These are phyloP conservation scores for Aspergillus funiculosus DNA, from an alignment of 495 filamentous ascomycete species.

Conservation along the genomic window DNA sequence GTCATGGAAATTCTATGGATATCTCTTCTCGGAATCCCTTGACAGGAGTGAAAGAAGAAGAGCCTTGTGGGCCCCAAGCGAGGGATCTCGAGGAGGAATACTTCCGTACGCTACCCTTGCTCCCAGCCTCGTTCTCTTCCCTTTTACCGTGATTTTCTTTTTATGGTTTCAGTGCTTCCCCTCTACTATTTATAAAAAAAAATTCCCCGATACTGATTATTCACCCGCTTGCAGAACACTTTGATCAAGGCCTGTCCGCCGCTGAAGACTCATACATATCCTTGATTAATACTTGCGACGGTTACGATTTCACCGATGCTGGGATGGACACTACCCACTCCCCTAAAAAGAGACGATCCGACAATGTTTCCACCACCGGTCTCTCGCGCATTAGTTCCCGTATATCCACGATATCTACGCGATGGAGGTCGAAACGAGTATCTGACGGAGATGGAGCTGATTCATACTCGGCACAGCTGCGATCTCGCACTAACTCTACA, in stretches of 20 bases:
- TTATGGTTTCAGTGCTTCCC: constrained; percentile 1
- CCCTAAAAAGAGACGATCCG: constrained; percentile 58
- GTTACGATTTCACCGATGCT: constrained; percentile 57
- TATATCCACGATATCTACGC: constrained; percentile 67
- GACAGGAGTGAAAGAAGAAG: constrained; percentile 52
- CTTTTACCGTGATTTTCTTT: constrained; percentile 1
- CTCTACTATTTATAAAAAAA: constrained; percentile 10
- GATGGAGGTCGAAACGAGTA: constrained; percentile 53
- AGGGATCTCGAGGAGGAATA: constrained; percentile 42
- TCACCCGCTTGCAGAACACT: constrained; percentile 27
- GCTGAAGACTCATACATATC: constrained; percentile 33
- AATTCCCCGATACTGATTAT: constrained; percentile 9
- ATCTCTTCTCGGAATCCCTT: constrained; percentile 42
- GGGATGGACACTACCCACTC: constrained; percentile 52
- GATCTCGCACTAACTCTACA: constrained; percentile 54
- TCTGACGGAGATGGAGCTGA: constrained; percentile 43
- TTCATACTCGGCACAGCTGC: constrained; percentile 31
- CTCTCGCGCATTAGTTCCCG: constrained; percentile 62
- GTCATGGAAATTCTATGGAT: constrained; percentile 48
- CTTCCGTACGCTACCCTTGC: constrained; percentile 36
- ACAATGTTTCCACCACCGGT: constrained; percentile 58
- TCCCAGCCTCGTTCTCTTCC: constrained; percentile 14
- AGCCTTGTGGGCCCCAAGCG: constrained; percentile 38
- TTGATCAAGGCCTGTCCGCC: constrained; percentile 28
- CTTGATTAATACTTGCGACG: constrained; percentile 33